These are phyloP conservation scores for Microthlaspi erraticum DNA, from an alignment of 345 rosid genomes.

Conservation along the genomic window DNA sequence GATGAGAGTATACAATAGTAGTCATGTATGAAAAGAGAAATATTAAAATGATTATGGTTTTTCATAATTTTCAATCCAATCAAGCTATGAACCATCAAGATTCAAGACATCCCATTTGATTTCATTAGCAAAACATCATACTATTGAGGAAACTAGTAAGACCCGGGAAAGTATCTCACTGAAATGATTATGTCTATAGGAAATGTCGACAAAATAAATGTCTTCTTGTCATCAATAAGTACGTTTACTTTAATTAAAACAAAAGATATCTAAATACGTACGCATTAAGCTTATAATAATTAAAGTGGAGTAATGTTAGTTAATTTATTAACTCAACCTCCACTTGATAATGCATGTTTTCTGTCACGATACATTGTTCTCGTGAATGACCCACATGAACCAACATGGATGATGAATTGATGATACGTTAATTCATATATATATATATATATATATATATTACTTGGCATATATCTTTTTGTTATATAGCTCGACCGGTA, in stretches of 20 bases:
- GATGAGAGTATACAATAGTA: too few species aligned
- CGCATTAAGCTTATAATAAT: constrained; percentile 22
- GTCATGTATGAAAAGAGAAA: too few species aligned
- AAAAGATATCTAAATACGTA: constrained; percentile 13
- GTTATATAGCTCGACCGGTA: not conserved
- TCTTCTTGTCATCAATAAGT: not conserved
- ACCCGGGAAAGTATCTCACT: not conserved
- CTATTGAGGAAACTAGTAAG: not conserved
- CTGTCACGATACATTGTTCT: constrained; percentile 34
- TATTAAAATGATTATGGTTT: too few species aligned
- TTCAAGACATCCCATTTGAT: not conserved
- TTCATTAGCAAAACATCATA: not conserved
- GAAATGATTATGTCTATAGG: constrained; percentile 10
- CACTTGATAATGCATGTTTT: constrained; percentile 28
- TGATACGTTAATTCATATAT: constrained; percentile 10
- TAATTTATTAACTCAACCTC: constrained; percentile 25
- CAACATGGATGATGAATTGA: constrained; percentile 36
- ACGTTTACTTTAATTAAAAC: constrained; percentile 4
- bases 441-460: not conserved
- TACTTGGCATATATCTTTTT: not conserved
- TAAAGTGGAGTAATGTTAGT: constrained; percentile 23
- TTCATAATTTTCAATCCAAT: too few species aligned
- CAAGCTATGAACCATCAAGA: not conserved
- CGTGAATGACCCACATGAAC: constrained; percentile 42
- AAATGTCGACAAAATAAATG: not conserved